Conservation (phyloP, 2,329 filamentous ascomycete genomes). For the Cadophora sp. region DNA sequence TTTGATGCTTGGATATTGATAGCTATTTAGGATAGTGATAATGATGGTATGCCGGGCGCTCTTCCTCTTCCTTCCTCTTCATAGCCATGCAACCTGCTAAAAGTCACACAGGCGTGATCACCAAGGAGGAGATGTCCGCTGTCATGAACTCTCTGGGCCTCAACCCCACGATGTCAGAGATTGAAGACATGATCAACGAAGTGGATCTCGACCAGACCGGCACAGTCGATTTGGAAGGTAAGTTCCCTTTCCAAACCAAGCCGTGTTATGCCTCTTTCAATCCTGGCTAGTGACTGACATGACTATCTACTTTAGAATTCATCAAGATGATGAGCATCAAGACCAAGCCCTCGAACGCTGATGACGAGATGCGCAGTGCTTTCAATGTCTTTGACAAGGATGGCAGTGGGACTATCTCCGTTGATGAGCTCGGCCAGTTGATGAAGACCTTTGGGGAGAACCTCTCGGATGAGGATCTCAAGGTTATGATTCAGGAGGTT, state of each 20-base stretch:
- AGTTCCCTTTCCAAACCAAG: neutral
- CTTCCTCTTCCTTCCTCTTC: neutral
- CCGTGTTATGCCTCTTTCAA: too few species aligned
- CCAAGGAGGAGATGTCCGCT: constrained; percentile 66
- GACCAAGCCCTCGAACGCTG: constrained; percentile 66
- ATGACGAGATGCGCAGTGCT: constrained; percentile 69
- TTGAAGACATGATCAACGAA: constrained; percentile 72
- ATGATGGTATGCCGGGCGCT: constrained; percentile 21
- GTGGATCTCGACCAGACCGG: constrained; percentile 70
- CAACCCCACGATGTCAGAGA: constrained; percentile 66
- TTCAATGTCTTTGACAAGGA: constrained; percentile 73
- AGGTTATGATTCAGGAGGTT: constrained; percentile 70
- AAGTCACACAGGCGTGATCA: constrained; percentile 62
- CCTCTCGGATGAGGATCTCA: constrained; percentile 67
- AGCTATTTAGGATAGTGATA: constrained; percentile 18
- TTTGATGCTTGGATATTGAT: neutral
- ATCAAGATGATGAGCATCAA: constrained; percentile 70
- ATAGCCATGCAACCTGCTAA: constrained; percentile 3
- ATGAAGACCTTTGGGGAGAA: constrained; percentile 71
- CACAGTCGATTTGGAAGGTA: constrained; percentile 69
- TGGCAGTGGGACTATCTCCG: constrained; percentile 69
- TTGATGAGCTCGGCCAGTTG: constrained; percentile 66
- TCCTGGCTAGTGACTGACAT: neutral
- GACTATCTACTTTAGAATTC: constrained; percentile 56
- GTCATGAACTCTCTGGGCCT: constrained; percentile 70